Conservation (phyloP, 352 stramenopile genomes). For the Pythium coloratum region DNA sequence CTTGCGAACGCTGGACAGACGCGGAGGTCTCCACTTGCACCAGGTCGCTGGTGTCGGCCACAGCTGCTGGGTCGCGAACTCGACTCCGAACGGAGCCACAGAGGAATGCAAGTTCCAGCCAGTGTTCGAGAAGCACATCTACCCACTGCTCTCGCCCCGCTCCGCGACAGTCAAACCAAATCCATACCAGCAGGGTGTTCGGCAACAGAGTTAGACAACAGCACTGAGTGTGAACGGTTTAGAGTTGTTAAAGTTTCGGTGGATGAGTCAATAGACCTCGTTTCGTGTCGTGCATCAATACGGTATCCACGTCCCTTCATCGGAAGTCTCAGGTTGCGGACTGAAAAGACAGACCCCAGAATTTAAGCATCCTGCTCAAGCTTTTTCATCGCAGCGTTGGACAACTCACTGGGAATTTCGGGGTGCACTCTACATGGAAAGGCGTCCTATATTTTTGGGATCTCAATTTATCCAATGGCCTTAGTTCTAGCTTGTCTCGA, state of each 20-base stretch:
- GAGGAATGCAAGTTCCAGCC: conserved; percentile 32
- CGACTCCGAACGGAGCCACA: neutral
- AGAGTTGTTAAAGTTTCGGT: no score
- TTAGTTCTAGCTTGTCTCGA: neutral
- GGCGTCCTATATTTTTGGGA: neutral
- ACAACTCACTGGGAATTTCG: no score
- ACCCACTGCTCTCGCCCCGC: conserved; percentile 13
- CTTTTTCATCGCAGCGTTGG: no score
- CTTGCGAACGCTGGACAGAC: conserved; percentile 31
- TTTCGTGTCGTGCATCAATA: no score
- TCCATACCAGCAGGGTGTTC: neutral
- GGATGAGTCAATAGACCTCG: no score
- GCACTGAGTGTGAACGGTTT: neutral
- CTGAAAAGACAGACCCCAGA: no score
- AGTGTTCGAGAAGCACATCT: conserved; percentile 43
- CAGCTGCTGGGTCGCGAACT: conserved; percentile 35
- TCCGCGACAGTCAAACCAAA: neutral
- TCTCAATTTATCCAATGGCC: neutral
- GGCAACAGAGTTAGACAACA: neutral
- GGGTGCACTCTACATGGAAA: neutral
- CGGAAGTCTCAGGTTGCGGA: no score
- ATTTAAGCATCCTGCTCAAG: no score
- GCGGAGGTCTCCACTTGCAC: conserved; percentile 27
- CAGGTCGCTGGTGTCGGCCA: conserved; percentile 28
- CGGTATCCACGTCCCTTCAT: no score